Evolutionary conservation across 169 alveolate species (phyloP).

Genomic region (Plasmodium relictum): DNA sequence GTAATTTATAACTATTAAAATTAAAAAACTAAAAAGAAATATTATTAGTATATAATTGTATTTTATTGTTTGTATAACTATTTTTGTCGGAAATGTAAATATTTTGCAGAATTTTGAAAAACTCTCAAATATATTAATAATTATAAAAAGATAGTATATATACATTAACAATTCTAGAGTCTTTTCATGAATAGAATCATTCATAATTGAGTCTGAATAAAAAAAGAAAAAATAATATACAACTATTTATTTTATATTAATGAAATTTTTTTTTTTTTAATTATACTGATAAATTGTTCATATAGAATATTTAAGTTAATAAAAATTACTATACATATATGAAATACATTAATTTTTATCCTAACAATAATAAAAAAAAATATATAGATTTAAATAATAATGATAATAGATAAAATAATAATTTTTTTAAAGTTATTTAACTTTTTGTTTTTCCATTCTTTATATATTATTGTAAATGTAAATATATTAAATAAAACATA

Average conservation of each 20-base stretch:
- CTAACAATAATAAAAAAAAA: slow-evolving; percentile 13
- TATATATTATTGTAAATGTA: slow-evolving; percentile 1
- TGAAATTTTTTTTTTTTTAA: background rate
- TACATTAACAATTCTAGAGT: slow-evolving; percentile 15
- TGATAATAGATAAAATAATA: background rate
- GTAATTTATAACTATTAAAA: slow-evolving; percentile 24
- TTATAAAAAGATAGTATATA: slow-evolving; percentile 24
- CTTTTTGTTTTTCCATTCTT: slow-evolving; percentile 14
- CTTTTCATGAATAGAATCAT: slow-evolving; percentile 20
- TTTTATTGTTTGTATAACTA: slow-evolving; percentile 12
- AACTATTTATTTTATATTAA: background rate
- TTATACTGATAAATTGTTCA: slow-evolving; percentile 52
- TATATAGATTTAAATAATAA: background rate
- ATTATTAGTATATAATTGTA: slow-evolving; percentile 15
- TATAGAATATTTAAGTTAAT: slow-evolving; percentile 31
- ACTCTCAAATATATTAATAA: slow-evolving; percentile 11
- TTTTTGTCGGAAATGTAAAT: slow-evolving; percentile 33
- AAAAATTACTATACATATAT: background rate
- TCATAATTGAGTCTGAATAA: slow-evolving; percentile 17
- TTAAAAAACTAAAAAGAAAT: slow-evolving; percentile 27
- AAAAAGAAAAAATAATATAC: background rate
- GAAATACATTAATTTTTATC: slow-evolving; percentile 11
- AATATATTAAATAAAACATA: slow-evolving; percentile 9
- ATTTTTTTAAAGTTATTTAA: background rate
- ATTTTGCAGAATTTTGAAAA: slow-evolving; percentile 13